Evolutionary conservation across 1,284 basidiomycete species (phyloP), one percentile per base, ranked within the genome.

Genomic region (Austroboletus niveus): DNA sequence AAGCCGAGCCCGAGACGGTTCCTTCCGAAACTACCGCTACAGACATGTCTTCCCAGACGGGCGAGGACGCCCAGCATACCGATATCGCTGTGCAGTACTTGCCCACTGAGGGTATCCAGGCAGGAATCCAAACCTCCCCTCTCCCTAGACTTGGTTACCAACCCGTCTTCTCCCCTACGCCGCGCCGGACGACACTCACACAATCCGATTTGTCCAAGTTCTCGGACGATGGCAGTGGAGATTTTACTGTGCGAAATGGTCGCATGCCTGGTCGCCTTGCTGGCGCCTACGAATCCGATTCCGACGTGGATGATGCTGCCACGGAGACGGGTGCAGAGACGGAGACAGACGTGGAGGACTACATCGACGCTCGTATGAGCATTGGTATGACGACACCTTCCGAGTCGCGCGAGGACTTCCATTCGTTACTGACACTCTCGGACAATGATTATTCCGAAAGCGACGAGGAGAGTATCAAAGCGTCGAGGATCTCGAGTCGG

Each of bases 361-460:
- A 90, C 64, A 81, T 89, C 22, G 92, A 94, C 65, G 92, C 92
- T 2, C 75, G 84, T 47, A 85, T 87, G 67, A 91, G 86, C 53
- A 78, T 87, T 39, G 74, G 77, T 36, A 78, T 83, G 64, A 74
- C 77, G 32, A 87, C 87, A 2, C 85, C 87, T 4, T 78, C 76
- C 6, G 71, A 72, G 49, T 79, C 78, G 46, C 73, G 70, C 40
- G 82, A 87, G 41, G 87, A 91, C 62, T 89, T 89, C 77, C 85
- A 88, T 61, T 89, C 86, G 4, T 75, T 88, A 60, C 70, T 81
- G 73, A 87, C 85, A 1, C 79, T 87, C 69, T 81, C 85, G 29
- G 87, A 88, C 56, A 83, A 82, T 51, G 85, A 82, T 48, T 80
- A 76, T 72, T 52, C 73, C 36, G 84, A 85, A 55, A 71, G 69